These are phyloP conservation scores for Erysimum pusillum DNA, from an alignment of 441 rosid genomes.

Conservation along the genomic window DNA sequence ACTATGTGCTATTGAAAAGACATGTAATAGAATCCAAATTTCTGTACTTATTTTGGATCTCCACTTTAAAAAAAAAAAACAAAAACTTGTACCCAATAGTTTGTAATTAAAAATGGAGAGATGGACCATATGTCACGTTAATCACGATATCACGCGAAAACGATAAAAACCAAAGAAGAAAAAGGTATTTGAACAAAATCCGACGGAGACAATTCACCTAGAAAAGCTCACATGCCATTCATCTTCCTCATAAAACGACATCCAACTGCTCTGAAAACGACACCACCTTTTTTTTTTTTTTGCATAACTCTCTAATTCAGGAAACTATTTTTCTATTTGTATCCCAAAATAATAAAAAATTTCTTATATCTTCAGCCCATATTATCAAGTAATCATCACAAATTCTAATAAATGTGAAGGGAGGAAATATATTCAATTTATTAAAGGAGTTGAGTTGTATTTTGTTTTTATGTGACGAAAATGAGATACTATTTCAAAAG, in stretches of 20 bases:
- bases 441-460: slow-evolving; percentile 1
- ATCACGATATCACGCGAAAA: slow-evolving; percentile 34
- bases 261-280: slow-evolving; percentile 45
- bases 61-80: background rate
- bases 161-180: slow-evolving; percentile 32
- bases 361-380: background rate
- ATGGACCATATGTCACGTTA: slow-evolving; percentile 43
- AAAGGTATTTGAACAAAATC: slow-evolving; percentile 24
- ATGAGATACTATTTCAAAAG: background rate
- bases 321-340: background rate
- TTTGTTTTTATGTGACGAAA: slow-evolving; percentile 18
- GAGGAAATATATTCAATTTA: background rate
- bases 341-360: background rate
- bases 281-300: background rate
- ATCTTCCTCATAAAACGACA: slow-evolving; percentile 43
- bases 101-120: background rate
- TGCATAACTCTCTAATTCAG: background rate
- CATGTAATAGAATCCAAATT: slow-evolving; percentile 25
- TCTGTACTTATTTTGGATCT: background rate
- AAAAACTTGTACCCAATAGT: slow-evolving; percentile 13
- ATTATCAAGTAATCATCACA: background rate
- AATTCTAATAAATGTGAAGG: background rate
- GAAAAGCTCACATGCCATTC: slow-evolving; percentile 42
- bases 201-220: slow-evolving; percentile 43
- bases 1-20: slow-evolving; percentile 21